Percentiles rank a stretch among this genome's conserved stretches.
Evolutionary conservation across 768 basidiomycete genomes (phyloP).

Genomic region (Pisolithus marmoratus): DNA sequence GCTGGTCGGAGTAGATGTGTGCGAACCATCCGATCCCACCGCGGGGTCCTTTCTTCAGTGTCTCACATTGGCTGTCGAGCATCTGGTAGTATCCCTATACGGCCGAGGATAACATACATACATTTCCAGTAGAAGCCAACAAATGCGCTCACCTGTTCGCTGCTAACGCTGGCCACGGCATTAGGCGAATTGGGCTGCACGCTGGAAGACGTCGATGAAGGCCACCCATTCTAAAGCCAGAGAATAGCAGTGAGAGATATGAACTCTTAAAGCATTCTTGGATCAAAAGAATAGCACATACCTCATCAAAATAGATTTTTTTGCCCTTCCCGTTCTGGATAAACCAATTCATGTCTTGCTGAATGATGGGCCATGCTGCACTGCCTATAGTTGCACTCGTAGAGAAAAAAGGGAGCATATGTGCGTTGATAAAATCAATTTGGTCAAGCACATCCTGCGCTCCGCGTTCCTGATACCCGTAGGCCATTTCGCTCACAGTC

Average conservation of each 20-base stretch:
- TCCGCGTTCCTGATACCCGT: constrained; percentile 47
- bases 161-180: constrained; percentile 55
- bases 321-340: constrained; percentile 56
- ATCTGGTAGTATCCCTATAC: constrained; percentile 54
- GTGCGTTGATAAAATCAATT: constrained; percentile 58
- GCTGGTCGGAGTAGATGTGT: constrained; percentile 67
- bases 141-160: constrained; percentile 46
- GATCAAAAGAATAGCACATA: constrained; percentile 21
- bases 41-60: constrained; percentile 51
- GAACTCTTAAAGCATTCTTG: too few species aligned
- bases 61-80: constrained; percentile 56
- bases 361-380: constrained; percentile 58
- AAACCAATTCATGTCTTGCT: constrained; percentile 62
- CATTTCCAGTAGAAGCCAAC: neutral
- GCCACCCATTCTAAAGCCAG: constrained; percentile 65
- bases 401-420: constrained; percentile 66
- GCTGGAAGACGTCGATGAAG: constrained; percentile 54
- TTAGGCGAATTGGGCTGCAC: constrained; percentile 60
- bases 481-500: constrained; percentile 64
- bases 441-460: constrained; percentile 53
- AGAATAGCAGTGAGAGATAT: neutral
- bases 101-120: neutral
- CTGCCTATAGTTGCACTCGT: constrained; percentile 36
- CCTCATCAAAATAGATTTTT: constrained; percentile 74
- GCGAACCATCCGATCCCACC: constrained; percentile 81